phyloP scores from a whole-genome alignment of 164 flowering plant species.

The Annona squamosa region DNA sequence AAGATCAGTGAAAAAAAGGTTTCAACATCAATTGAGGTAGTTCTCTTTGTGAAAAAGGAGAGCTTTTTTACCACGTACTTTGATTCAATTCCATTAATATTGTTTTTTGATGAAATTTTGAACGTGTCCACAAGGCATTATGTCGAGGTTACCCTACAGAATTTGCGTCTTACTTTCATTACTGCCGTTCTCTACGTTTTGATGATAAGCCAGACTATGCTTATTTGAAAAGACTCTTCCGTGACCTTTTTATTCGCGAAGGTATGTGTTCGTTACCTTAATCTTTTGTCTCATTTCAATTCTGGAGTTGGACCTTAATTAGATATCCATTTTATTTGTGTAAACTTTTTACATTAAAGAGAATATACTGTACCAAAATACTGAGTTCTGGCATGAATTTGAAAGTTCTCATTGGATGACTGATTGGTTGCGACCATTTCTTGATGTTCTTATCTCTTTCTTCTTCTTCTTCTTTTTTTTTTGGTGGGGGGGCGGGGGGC shows the following conservation, averaged over 20 bases:
- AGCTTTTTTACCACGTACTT: background rate
- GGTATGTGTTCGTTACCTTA: constrained; percentile 28
- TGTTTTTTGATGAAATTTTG: background rate
- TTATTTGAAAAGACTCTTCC: constrained; percentile 84
- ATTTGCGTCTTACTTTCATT: constrained; percentile 92
- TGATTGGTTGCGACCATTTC: background rate
- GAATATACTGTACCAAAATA: too few relatives aligned
- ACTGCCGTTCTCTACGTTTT: constrained; percentile 88
- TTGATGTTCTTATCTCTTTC: background rate
- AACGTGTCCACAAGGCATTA: constrained; percentile 44
- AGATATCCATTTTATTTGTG: background rate
- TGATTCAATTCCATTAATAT: background rate
- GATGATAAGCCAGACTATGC: constrained; percentile 98
- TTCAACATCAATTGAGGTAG: constrained; percentile 83
- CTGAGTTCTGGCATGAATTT: background rate
- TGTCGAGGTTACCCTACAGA: constrained; percentile 93
- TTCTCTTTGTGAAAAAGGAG: background rate
- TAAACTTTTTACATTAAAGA: background rate
- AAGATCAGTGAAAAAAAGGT: constrained; percentile 90
- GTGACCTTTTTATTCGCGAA: constrained; percentile 96
- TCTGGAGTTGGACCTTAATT: background rate
- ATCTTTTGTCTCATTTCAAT: background rate
- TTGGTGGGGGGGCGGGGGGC: background rate
- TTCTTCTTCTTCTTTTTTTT: background rate
- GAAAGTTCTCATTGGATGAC: background rate